A percentile compares a stretch with the other conserved stretches of the same genome.
phyloP scores from a whole-genome alignment of 169 alveolate genomes.

The Toxoplasma gondii region DNA sequence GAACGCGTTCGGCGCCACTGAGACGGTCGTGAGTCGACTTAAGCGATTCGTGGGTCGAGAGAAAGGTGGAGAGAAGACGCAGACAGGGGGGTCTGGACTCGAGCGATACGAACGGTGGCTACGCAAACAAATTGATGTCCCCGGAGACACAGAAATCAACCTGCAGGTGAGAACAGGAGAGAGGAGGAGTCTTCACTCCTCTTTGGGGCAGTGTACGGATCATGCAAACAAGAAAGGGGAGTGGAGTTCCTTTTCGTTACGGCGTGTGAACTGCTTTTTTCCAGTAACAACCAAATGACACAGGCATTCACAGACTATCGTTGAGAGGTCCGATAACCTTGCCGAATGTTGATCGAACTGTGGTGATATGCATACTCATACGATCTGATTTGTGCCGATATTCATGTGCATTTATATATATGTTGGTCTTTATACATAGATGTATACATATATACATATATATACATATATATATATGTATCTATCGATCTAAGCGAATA shows the following conservation, averaged over 20 bases:
- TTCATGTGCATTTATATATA: too few relatives aligned
- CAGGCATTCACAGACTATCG: too few relatives aligned
- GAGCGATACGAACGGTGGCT: conserved; percentile 69
- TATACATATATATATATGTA: background rate
- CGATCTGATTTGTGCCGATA: too few relatives aligned
- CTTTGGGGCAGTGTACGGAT: background rate
- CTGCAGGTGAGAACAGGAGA: conserved; percentile 52
- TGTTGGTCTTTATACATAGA: background rate
- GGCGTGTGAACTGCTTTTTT: too few relatives aligned
- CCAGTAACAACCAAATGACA: too few relatives aligned
- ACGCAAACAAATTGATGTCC: conserved; percentile 41
- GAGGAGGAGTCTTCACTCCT: background rate
- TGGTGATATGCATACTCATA: too few relatives aligned
- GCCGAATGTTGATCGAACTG: too few relatives aligned
- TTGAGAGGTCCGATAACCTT: too few relatives aligned
- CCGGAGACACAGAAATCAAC: conserved; percentile 72
- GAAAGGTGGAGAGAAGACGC: background rate
- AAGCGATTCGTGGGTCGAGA: background rate
- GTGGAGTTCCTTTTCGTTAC: too few relatives aligned
- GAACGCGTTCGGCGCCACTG: background rate
- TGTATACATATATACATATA: background rate
- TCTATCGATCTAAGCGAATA: background rate
- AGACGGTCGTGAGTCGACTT: background rate
- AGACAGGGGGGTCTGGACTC: background rate
- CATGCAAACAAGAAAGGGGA: background rate